Base-by-base conservation (phyloP, 139 green algal species). In the Chlamydomonas eustigma region DNA sequence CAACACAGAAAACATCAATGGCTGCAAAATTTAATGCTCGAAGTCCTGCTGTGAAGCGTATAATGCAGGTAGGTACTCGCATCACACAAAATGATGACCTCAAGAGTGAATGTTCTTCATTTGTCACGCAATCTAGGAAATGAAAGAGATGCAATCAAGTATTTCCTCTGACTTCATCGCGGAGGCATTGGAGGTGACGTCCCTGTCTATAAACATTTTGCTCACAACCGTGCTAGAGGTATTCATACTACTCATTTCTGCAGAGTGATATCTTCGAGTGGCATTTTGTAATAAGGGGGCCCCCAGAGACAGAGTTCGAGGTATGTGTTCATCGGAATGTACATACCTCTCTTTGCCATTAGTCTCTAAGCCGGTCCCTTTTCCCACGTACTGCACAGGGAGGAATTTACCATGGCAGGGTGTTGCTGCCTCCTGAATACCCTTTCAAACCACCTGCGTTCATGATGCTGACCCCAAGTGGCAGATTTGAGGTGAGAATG, bases 231-330 rank as follows among this genome's bases (percentile, higher is more conserved):
- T 68, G 6, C 4, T 4, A 33, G 22, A 31, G 4, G 12, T 31
- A 4, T 68, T 68, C 44, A 28, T 30, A n/a, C 12, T 50, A 22
- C 34, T 64, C 25, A 32, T n/a, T 4, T 38, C 6, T 76, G 70
- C 88, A 97, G 92, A 91, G 92, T 18, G 93, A 99, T 78, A 94
- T 99, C 37, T 99, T 99, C 82, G 95, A 99, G 80, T 99, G 95
- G 95, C 90, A 98, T 52, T 99, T 99, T 80, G 93, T 90, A 1
- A 91, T 99, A 35, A 76, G 90, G 1, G 96, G 96, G 0, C 92
- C 93, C 1, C 81, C 81, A 33, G 95, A 95, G 74, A 94, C 91
- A 0, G 91, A 97, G 71, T 99, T 98, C 80, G 91, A 95, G 85
- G 91, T 96, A 44, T 1, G 83, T 39, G 66, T 22, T n/a, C n/a